Evolutionary conservation across 768 basidiomycete species (phyloP).

Genomic region (Pleurotus salmoneostramineus): DNA sequence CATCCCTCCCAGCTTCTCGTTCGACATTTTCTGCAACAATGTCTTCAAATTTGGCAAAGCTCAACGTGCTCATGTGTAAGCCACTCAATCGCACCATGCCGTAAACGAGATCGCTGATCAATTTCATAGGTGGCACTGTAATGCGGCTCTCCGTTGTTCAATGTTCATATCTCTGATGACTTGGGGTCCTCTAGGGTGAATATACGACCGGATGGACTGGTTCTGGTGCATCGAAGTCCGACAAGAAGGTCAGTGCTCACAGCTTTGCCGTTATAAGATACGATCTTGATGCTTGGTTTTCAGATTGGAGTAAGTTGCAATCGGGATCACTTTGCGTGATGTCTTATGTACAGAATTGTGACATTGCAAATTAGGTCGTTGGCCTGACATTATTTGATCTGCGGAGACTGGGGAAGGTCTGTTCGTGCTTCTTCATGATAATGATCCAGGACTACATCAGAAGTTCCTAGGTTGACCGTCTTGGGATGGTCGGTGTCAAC

Average conservation of each 20-base stretch:
- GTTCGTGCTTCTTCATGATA: neutral
- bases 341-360: conserved; percentile 11
- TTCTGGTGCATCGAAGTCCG: conserved; percentile 89
- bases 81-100: neutral
- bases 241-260: conserved; percentile 70
- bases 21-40: conserved; percentile 21
- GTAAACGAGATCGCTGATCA: neutral
- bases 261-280: neutral
- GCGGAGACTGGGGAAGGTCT: conserved; percentile 74
- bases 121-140: conserved; percentile 33
- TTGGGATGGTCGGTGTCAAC: conserved; percentile 88
- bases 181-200: conserved; percentile 50
- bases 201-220: conserved; percentile 95
- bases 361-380: conserved; percentile 57
- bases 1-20: conserved; percentile 2
- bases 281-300: conserved; percentile 2
- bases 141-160: conserved; percentile 12
- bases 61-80: conserved; percentile 81
- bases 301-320: conserved; percentile 62
- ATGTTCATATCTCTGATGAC: neutral
- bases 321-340: neutral
- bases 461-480: conserved; percentile 51
- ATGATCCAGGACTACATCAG: neutral
- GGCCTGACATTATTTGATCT: conserved; percentile 89
- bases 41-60: conserved; percentile 39